Evolutionary conservation across 2,329 filamentous ascomycete species (phyloP).

Genomic region (Fonsecaea monophora): DNA sequence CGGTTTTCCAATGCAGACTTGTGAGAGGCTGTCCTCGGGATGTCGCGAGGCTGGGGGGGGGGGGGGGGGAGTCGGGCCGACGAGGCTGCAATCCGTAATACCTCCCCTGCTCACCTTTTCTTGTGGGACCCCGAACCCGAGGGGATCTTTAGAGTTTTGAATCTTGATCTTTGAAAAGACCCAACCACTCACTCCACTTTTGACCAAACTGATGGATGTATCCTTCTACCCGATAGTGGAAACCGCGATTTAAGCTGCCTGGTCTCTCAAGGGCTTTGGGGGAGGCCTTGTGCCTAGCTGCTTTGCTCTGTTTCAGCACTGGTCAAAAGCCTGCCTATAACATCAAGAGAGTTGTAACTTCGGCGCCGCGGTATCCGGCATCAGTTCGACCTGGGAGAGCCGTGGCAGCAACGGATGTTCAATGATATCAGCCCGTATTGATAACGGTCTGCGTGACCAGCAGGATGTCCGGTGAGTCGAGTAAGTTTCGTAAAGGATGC

Average conservation of each 20-base stretch:
- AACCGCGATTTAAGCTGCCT: too few species aligned
- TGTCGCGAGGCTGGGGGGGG: not conserved
- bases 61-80: not conserved
- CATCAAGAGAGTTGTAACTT: not conserved
- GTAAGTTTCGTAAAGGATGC: conserved; percentile 1
- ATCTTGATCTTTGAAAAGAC: not conserved
- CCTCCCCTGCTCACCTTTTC: not conserved
- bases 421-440: not conserved
- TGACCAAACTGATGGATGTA: not conserved
- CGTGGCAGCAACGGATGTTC: not conserved
- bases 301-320: not conserved
- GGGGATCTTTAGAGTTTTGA: not conserved
- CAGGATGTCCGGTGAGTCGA: not conserved
- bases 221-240: too few species aligned
- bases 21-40: not conserved
- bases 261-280: too few species aligned
- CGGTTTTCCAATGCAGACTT: not conserved
- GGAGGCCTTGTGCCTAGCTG: not conserved
- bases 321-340: not conserved
- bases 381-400: not conserved
- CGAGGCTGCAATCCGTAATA: not conserved
- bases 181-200: not conserved
- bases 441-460: not conserved
- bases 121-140: not conserved
- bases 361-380: not conserved